A percentile compares a stretch with the other conserved stretches of the same genome.
Conservation (phyloP, 331 rosid species). For the Rhamnella rubrinervis region DNA sequence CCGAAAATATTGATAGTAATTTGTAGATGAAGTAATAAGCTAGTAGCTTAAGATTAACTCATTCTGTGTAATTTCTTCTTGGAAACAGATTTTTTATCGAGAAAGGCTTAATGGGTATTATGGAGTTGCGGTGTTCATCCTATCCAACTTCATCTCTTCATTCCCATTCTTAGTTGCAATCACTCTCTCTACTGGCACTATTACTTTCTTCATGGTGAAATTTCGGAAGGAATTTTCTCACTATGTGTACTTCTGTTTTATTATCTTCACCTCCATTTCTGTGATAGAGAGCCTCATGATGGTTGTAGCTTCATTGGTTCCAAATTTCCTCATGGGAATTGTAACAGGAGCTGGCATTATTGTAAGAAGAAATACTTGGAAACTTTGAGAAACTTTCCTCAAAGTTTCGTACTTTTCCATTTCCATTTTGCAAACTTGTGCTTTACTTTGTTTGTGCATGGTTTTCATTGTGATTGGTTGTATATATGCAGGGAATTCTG, state of each 20-base stretch:
- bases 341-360: constrained; percentile 73
- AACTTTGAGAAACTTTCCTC: not conserved
- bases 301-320: constrained; percentile 94
- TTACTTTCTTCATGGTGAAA: constrained; percentile 78
- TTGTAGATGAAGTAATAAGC: not conserved
- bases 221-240: constrained; percentile 67
- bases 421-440: not conserved
- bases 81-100: constrained; percentile 68
- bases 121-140: constrained; percentile 74
- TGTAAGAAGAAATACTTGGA: constrained; percentile 41
- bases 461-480: constrained; percentile 16
- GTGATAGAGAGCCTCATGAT: constrained; percentile 94
- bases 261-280: constrained; percentile 60
- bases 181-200: constrained; percentile 58
- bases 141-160: constrained; percentile 81
- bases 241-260: constrained; percentile 60
- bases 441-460: not conserved
- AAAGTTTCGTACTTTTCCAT: not conserved
- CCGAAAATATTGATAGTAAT: not conserved
- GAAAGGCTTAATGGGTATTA: constrained; percentile 89
- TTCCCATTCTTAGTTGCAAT: constrained; percentile 82
- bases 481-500: constrained; percentile 71
- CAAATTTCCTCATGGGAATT: constrained; percentile 74
- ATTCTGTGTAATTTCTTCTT: constrained; percentile 1
- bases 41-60: constrained; percentile 4